phyloP scores from a whole-genome alignment of 805 yeast species.

The Yarrowia keelungensis region DNA sequence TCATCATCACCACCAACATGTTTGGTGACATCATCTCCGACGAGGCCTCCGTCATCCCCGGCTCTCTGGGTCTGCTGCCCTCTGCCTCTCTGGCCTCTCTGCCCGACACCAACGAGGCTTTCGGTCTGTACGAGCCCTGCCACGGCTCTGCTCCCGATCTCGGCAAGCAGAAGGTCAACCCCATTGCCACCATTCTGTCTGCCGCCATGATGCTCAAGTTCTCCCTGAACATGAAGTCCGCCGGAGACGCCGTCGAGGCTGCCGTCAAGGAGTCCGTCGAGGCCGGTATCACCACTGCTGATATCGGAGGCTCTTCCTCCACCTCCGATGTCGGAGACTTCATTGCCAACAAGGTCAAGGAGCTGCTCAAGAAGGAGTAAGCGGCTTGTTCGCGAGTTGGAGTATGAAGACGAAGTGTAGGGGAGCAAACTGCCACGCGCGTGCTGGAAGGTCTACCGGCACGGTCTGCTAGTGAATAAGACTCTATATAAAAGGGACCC shows the following conservation, averaged over 20 bases:
- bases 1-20: constrained; percentile 92
- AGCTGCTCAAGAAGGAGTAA: constrained; percentile 52
- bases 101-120: constrained; percentile 92
- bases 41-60: constrained; percentile 98
- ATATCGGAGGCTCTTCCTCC: constrained; percentile 80
- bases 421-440: constrained; percentile 7
- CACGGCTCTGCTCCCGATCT: constrained; percentile 99
- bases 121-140: constrained; percentile 97
- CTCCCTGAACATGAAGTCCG: constrained; percentile 80
- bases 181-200: constrained; percentile 92
- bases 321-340: constrained; percentile 96
- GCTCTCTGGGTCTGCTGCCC: constrained; percentile 93
- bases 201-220: constrained; percentile 97
- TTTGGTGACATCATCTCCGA: constrained; percentile 98
- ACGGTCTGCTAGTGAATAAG: constrained; percentile 16
- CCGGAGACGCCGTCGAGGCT: constrained; percentile 85
- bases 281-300: constrained; percentile 87
- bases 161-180: constrained; percentile 86
- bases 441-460: constrained; percentile 19
- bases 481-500: constrained; percentile 27
- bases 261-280: constrained; percentile 88
- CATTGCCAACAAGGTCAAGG: constrained; percentile 72
- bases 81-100: constrained; percentile 96
- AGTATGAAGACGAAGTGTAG: not conserved
- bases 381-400: not conserved